phyloP scores from a whole-genome alignment of 78 protist genomes.

The Reticulomyxa filosa region DNA sequence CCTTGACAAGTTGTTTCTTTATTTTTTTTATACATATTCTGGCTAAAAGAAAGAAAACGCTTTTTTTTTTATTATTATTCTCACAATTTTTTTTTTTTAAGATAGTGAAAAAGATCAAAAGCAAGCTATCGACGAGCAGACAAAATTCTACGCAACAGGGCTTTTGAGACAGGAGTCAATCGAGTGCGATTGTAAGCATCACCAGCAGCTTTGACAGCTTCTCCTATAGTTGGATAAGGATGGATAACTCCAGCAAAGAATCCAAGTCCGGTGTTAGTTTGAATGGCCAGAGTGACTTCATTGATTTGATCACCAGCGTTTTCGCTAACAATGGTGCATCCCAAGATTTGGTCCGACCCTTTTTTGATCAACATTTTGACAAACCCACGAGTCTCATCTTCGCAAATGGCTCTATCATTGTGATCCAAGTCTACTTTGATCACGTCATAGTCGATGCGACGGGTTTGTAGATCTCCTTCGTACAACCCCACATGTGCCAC shows the following conservation, averaged over 20 bases:
- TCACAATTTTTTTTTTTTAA: too few species aligned
- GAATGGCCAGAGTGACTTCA: constrained; percentile 31
- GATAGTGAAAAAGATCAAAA: too few species aligned
- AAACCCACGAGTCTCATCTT: constrained; percentile 21
- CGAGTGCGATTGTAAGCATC: not conserved
- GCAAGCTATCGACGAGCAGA: too few species aligned
- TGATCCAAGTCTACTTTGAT: not conserved
- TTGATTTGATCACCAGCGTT: constrained; percentile 35
- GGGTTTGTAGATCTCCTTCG: constrained; percentile 1
- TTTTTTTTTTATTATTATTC: too few species aligned
- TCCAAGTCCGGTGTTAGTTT: not conserved
- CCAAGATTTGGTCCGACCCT: constrained; percentile 16
- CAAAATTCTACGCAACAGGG: too few species aligned
- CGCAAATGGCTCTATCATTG: constrained; percentile 29
- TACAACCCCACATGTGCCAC: constrained; percentile 36
- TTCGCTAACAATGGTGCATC: constrained; percentile 33
- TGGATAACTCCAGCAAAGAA: constrained; percentile 18
- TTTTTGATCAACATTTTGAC: constrained; percentile 7
- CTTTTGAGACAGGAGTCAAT: too few species aligned
- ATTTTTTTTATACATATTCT: too few species aligned
- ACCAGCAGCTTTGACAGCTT: constrained; percentile 8
- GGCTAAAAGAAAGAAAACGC: too few species aligned
- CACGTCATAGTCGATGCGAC: not conserved
- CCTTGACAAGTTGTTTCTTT: too few species aligned
- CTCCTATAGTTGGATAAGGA: constrained; percentile 35